These are phyloP conservation scores for Bjerkandera adusta DNA, from an alignment of 1,284 basidiomycete species.

Conservation along the genomic window DNA sequence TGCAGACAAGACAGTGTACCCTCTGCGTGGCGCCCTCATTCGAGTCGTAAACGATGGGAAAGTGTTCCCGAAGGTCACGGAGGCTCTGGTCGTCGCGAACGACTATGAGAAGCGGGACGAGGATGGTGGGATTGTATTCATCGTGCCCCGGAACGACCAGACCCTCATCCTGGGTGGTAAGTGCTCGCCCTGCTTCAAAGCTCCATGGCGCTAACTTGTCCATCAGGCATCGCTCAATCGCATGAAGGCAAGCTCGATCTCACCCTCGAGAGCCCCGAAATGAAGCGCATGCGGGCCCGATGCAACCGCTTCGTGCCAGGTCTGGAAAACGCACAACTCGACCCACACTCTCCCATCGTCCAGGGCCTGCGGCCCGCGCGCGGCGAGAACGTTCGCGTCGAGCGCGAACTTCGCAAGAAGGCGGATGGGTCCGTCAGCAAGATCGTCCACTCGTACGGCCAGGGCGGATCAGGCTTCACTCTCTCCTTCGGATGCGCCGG, in stretches of 20 bases:
- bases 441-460: constrained; percentile 36
- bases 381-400: constrained; percentile 32
- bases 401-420: constrained; percentile 29
- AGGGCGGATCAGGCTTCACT: constrained; percentile 31
- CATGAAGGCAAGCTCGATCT: constrained; percentile 30
- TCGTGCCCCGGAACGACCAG: constrained; percentile 18
- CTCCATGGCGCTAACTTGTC: background rate
- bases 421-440: constrained; percentile 23
- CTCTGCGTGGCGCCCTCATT: constrained; percentile 36
- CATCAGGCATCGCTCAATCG: constrained; percentile 17
- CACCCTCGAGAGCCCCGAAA: constrained; percentile 32
- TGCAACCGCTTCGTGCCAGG: constrained; percentile 33
- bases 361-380: constrained; percentile 35
- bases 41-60: constrained; percentile 38
- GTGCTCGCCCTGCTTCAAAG: background rate
- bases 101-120: constrained; percentile 19
- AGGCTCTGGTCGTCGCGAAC: constrained; percentile 28
- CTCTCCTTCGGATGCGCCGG: constrained; percentile 22
- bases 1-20: constrained; percentile 32
- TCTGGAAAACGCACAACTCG: constrained; percentile 31
- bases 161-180: constrained; percentile 19
- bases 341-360: constrained; percentile 30
- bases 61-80: constrained; percentile 33
- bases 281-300: constrained; percentile 33
- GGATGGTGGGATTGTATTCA: constrained; percentile 20